These are phyloP conservation scores for Gastrolobium villosum DNA, from an alignment of 306 rosid genomes.

Conservation along the genomic window DNA sequence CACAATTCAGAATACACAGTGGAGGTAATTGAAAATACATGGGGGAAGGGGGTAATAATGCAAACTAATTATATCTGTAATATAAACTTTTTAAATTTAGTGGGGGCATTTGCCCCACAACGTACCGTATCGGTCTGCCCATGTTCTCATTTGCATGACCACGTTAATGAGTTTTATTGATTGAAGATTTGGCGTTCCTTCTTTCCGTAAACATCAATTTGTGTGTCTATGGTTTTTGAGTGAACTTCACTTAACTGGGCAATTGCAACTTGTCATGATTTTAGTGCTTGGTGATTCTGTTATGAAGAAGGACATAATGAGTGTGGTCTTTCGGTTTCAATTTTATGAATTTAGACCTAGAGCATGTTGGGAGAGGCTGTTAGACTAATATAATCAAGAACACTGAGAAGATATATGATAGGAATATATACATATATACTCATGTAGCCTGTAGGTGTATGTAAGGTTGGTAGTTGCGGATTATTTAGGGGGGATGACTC, in stretches of 20 bases:
- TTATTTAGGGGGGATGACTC: too few relatives aligned
- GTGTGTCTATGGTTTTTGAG: neutral
- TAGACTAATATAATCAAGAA: neutral
- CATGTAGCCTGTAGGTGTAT: too few relatives aligned
- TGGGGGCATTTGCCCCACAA: neutral
- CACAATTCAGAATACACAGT: neutral
- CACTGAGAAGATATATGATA: neutral
- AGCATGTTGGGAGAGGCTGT: constrained; percentile 12
- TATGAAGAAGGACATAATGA: constrained; percentile 13
- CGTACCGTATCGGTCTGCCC: neutral
- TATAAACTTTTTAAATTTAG: neutral
- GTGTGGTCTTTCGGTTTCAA: constrained; percentile 12
- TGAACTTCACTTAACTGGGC: neutral
- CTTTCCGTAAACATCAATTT: neutral
- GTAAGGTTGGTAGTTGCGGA: too few relatives aligned
- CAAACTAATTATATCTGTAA: neutral
- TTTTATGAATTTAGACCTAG: constrained; percentile 12
- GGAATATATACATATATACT: too few relatives aligned
- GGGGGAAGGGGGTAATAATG: neutral
- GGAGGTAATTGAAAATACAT: neutral
- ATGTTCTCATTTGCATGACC: neutral
- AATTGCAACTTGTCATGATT: constrained; percentile 4
- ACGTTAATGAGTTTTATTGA: neutral
- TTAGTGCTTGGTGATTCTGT: constrained; percentile 26
- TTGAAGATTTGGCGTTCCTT: constrained; percentile 17